phyloP scores from a whole-genome alignment of 306 rosid genomes.

The Castanea crenata region DNA sequence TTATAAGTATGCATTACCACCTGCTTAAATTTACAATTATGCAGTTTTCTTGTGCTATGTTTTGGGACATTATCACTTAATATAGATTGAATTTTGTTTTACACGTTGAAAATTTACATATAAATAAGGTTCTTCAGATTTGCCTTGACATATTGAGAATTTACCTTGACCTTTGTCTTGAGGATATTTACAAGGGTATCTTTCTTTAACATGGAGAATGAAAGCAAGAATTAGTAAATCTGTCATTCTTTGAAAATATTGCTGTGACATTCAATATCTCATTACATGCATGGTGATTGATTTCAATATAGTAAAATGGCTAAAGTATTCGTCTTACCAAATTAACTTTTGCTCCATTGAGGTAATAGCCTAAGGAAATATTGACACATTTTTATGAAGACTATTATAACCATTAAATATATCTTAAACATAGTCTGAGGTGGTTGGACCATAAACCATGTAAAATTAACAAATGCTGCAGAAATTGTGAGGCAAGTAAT shows the following conservation, averaged over 20 bases:
- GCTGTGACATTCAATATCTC: not conserved
- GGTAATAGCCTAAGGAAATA: not conserved
- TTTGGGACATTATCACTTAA: not conserved
- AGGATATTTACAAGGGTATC: not conserved
- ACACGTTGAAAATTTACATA: not conserved
- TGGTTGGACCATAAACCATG: not conserved
- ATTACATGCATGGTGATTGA: not conserved
- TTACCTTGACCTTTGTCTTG: not conserved
- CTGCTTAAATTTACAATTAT: not conserved
- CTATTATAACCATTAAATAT: not conserved
- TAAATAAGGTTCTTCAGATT: not conserved
- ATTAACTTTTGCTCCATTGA: not conserved
- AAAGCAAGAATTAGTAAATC: not conserved
- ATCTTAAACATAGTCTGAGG: not conserved
- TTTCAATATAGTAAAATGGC: not conserved
- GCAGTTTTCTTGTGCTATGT: not conserved
- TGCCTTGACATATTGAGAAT: no score
- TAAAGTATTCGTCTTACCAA: not conserved
- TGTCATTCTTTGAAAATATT: not conserved
- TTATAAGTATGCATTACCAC: no score
- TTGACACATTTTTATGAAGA: not conserved
- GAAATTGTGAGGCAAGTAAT: constrained; percentile 37
- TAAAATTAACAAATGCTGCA: constrained; percentile 21
- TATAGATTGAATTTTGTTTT: not conserved
- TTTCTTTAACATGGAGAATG: not conserved